Evolutionary conservation across 2,329 filamentous ascomycete species (phyloP), one percentile per base, ranked within the genome.

Genomic region (Curvularia spicifera): DNA sequence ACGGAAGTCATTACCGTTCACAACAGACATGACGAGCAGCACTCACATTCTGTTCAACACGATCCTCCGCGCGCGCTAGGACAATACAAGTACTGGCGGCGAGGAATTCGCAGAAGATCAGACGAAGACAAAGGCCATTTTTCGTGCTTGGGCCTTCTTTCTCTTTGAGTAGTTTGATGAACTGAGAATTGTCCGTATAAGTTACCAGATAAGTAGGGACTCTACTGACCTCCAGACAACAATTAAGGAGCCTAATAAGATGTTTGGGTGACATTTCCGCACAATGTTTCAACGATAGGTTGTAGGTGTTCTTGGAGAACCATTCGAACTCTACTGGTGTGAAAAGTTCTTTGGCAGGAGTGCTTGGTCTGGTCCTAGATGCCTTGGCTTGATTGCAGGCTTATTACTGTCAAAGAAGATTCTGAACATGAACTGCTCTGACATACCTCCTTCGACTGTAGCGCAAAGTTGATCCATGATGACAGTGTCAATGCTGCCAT

Each of bases 241-340:
- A 69, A 7, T 73, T 63, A 4, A 85, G 64, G 24, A 96, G 81
- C 3, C 84, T 80, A 3, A 88, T 71, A 0, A 89, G 79, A 48
- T 82, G 75, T 5, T 74, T 71, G 1, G 87, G 80, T 24, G 83
- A 73, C 81, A 89, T 88, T 0, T 84, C 79, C 1, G 82, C 81
- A 64, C 82, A 83, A 57, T 88, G 81, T 59, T 87, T 86, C 4
- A 94, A 76, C 0, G 87, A 88, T 6, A 93, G 74, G 64, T 95
- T 96, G 79, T 96, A 96, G 1, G 89, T 84, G 62, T 91, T 94
- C 61, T 88, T 88, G 37, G 88, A 89, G 72, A 96, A 93, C 92
- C 92, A 96, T 65, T 93, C 84, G 3, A 96, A 80, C 67, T 97
- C 92, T 3, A 81, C 73, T 0, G 82, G 57, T 0, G 83, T 85